Evolutionary conservation across 306 rosid genomes (phyloP).

Genomic region (Bauhinia variegata): DNA sequence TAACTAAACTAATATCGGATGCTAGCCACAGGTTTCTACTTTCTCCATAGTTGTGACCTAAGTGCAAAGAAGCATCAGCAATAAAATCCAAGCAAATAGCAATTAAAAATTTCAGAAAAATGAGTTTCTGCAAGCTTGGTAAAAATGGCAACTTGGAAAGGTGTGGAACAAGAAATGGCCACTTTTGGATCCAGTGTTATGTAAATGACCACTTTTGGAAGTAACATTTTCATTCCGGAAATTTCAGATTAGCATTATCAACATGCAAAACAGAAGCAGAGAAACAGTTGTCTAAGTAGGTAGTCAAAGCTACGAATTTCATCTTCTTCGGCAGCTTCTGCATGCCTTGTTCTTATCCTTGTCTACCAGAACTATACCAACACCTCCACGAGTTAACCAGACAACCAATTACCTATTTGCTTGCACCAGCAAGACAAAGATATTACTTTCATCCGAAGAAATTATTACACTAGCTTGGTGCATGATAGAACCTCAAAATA

Average conservation of each 20-base stretch:
- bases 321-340: neutral
- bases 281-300: neutral
- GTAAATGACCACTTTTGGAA: neutral
- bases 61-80: neutral
- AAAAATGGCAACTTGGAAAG: slow-evolving; percentile 9
- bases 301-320: neutral
- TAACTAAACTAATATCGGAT: too few relatives aligned
- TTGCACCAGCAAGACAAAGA: neutral
- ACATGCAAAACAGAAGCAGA: neutral
- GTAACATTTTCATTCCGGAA: neutral
- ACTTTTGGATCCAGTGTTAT: neutral
- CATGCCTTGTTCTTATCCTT: neutral
- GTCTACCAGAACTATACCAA: neutral
- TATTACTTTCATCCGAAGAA: neutral
- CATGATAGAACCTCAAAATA: neutral
- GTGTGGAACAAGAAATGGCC: neutral
- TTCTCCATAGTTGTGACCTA: too few relatives aligned
- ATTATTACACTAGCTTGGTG: neutral
- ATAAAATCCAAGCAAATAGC: slow-evolving; percentile 1
- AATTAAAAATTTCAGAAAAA: neutral
- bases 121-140: slow-evolving; percentile 19
- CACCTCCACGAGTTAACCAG: neutral
- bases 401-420: neutral
- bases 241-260: neutral
- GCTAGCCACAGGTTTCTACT: too few relatives aligned